These are phyloP conservation scores for Pichia manshurica DNA, from an alignment of 805 yeast species.

Conservation along the genomic window DNA sequence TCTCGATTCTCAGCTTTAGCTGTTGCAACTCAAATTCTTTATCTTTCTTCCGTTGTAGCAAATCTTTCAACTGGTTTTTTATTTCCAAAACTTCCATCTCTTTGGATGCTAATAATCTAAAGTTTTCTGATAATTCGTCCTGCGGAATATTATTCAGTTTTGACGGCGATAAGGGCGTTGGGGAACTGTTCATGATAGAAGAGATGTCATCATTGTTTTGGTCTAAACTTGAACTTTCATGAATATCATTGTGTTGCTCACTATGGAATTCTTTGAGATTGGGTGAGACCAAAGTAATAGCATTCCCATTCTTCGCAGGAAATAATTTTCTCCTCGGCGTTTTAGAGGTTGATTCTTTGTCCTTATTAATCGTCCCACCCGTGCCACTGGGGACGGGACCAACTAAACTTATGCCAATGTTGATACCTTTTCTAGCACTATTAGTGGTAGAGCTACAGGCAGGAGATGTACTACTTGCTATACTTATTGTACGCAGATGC, in stretches of 20 bases:
- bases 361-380: not conserved
- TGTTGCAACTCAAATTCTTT: conserved; percentile 46
- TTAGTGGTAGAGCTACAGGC: conserved; percentile 11
- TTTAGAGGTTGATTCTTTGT: not conserved
- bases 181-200: not conserved
- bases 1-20: conserved; percentile 43
- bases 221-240: conserved; percentile 6
- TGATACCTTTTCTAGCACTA: conserved; percentile 25
- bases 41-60: conserved; percentile 35
- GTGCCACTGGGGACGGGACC: conserved; percentile 11
- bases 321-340: conserved; percentile 10
- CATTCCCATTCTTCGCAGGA: not conserved
- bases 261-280: not conserved
- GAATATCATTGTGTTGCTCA: not conserved
- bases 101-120: conserved; percentile 58
- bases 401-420: conserved; percentile 28
- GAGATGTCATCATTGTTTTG: conserved; percentile 5
- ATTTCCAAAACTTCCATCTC: conserved; percentile 65
- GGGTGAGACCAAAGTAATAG: not conserved
- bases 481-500: conserved; percentile 23
- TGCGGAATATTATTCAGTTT: conserved; percentile 21
- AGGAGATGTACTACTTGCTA: conserved; percentile 15
- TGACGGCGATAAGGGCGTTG: conserved; percentile 1
- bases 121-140: conserved; percentile 40
- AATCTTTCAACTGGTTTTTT: conserved; percentile 46